Conservation (phyloP, 2,329 filamentous ascomycete genomes). For the Fonsecaea pedrosoi region DNA sequence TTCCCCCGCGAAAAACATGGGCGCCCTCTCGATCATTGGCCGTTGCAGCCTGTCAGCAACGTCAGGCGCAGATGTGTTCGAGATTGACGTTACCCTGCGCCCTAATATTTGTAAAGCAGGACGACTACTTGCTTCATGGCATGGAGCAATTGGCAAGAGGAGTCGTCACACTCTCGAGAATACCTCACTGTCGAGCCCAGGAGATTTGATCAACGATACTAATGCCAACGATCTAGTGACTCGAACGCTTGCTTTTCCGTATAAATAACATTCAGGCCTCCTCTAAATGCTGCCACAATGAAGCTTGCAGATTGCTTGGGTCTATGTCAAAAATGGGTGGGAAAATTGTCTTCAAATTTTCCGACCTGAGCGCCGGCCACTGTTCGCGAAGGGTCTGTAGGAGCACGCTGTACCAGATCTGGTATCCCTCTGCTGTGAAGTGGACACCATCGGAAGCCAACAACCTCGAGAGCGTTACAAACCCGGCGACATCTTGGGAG, state of each 20-base stretch:
- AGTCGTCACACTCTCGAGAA: background rate
- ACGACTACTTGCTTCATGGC: background rate
- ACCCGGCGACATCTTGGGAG: background rate
- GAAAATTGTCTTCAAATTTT: background rate
- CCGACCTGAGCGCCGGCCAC: conserved; percentile 1
- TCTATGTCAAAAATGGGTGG: conserved; percentile 3
- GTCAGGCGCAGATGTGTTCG: too few relatives aligned
- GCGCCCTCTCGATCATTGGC: too few relatives aligned
- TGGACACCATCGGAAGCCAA: conserved; percentile 1
- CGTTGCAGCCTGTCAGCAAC: too few relatives aligned
- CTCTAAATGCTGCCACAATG: conserved; percentile 2
- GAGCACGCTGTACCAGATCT: background rate
- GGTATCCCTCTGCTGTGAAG: background rate
- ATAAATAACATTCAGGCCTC: background rate
- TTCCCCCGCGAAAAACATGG: too few relatives aligned
- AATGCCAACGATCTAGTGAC: background rate
- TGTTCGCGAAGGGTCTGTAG: background rate
- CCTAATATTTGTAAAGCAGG: too few relatives aligned
- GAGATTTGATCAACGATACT: background rate
- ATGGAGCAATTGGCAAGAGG: background rate
- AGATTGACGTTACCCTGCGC: too few relatives aligned
- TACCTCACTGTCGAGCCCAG: background rate
- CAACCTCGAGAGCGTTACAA: background rate
- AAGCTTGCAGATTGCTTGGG: background rate
- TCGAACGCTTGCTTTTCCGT: background rate